These are phyloP conservation scores for Cladorrhinum sp. DNA, from an alignment of 2,329 filamentous ascomycete species.

Conservation along the genomic window DNA sequence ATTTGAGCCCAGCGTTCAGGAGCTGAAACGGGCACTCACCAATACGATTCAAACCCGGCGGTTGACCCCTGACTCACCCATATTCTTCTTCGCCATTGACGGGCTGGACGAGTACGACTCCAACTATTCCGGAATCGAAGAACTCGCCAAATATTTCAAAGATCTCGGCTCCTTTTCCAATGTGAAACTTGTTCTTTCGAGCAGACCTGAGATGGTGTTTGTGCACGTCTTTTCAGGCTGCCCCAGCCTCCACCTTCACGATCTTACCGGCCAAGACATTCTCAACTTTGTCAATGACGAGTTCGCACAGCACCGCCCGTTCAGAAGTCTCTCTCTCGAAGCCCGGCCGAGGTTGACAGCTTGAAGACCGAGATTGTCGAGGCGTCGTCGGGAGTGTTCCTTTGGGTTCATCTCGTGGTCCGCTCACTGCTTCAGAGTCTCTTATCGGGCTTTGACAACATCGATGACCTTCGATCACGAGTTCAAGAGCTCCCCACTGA, in stretches of 20 bases:
- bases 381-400: conserved; percentile 7
- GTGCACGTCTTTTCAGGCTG: conserved; percentile 3
- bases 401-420: conserved; percentile 9
- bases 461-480: conserved; percentile 1
- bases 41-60: not conserved
- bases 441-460: not conserved
- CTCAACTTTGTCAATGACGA: not conserved
- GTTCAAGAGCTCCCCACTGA: conserved; percentile 5
- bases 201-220: conserved; percentile 9
- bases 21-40: conserved; percentile 5
- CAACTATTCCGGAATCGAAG: not conserved
- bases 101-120: conserved; percentile 10
- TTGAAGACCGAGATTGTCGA: conserved; percentile 7
- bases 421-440: conserved; percentile 1
- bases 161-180: not conserved
- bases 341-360: not conserved
- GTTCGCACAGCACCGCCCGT: not conserved
- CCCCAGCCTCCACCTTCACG: conserved; percentile 1
- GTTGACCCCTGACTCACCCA: not conserved
- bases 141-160: not conserved
- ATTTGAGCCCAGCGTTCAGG: not conserved
- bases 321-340: not conserved
- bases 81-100: conserved; percentile 6
- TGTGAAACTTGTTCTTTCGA: conserved; percentile 4
- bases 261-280: conserved; percentile 8